Percentiles rank a stretch among this genome's conserved stretches.
Conservation (phyloP, 345 rosid genomes). For the Pugionium cornutum region DNA sequence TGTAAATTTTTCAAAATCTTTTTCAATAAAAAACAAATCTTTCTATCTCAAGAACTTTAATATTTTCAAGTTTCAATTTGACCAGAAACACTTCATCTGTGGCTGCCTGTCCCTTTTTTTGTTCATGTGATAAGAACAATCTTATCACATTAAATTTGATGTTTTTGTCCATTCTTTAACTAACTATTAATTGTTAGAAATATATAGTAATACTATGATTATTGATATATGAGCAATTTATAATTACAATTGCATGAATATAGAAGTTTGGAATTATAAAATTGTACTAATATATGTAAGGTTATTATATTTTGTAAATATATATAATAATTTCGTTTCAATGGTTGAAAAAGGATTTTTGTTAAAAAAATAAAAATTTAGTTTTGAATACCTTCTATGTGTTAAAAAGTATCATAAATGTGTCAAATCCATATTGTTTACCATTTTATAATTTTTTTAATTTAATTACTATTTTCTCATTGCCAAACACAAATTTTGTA, state of each 20-base stretch:
- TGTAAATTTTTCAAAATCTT: slow-evolving; percentile 6
- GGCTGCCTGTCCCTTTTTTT: slow-evolving; percentile 33
- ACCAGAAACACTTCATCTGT: slow-evolving; percentile 44
- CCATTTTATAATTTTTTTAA: too few species aligned
- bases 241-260: neutral
- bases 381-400: too few species aligned
- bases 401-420: too few species aligned
- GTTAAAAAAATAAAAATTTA: too few species aligned
- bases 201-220: slow-evolving; percentile 15
- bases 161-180: slow-evolving; percentile 36
- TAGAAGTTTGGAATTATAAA: neutral
- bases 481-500: too few species aligned
- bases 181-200: slow-evolving; percentile 12
- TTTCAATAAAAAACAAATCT: slow-evolving; percentile 32
- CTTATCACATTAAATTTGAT: slow-evolving; percentile 39
- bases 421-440: too few species aligned
- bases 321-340: neutral
- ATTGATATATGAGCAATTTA: neutral
- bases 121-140: slow-evolving; percentile 33
- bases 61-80: slow-evolving; percentile 41
- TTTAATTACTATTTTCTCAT: too few species aligned
- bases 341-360: neutral
- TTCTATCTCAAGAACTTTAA: slow-evolving; percentile 37
- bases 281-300: slow-evolving; percentile 1
- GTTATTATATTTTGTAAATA: neutral